These are phyloP conservation scores for Helianthus annuus DNA, from an alignment of 129 eudicot genomes.

Conservation along the genomic window HanXRQr2.0-SUNRISE NC_035443.2:21550237-21550736, in stretches of 20 bases:
- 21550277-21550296: too few species aligned
- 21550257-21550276: too few species aligned
- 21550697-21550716: conserved; percentile 33
- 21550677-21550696: conserved; percentile 40
- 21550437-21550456: conserved; percentile 56
- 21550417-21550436: conserved; percentile 40
- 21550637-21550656: conserved; percentile 42
- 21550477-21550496: conserved; percentile 28
- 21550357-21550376: conserved; percentile 41
- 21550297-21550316: too few species aligned
- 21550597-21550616: conserved; percentile 38
- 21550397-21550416: conserved; percentile 53
- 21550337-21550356: conserved; percentile 38
- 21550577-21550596: conserved; percentile 30
- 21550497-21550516: conserved; percentile 42
- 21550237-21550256: too few species aligned
- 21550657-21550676: conserved; percentile 35
- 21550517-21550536: conserved; percentile 35
- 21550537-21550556: conserved; percentile 23
- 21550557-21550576: conserved; percentile 27
- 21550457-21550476: conserved; percentile 37
- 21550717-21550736: conserved; percentile 33
- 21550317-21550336: background rate
- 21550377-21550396: conserved; percentile 34
- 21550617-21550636: conserved; percentile 32